phyloP scores from a whole-genome alignment of 768 basidiomycete genomes.

The Tylopilus intermedius region DNA sequence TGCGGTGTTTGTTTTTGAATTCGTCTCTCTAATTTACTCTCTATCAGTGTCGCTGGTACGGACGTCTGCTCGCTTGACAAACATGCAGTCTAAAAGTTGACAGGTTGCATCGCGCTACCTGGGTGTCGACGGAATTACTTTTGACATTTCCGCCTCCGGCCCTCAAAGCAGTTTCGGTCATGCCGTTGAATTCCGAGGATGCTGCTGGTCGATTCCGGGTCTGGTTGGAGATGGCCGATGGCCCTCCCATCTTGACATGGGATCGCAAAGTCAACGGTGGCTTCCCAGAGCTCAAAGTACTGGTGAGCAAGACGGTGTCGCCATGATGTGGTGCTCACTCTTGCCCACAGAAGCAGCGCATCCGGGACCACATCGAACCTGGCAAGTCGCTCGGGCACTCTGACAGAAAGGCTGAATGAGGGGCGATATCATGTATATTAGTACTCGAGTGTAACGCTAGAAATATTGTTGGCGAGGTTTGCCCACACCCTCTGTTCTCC shows the following conservation, averaged over 20 bases:
- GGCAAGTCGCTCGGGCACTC: constrained; percentile 84
- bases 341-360: constrained; percentile 70
- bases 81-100: neutral
- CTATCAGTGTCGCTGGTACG: constrained; percentile 75
- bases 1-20: constrained; percentile 21
- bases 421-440: neutral
- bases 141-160: constrained; percentile 83
- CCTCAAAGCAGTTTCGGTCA: constrained; percentile 60
- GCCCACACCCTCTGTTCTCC: constrained; percentile 3
- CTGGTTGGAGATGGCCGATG: constrained; percentile 56
- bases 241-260: constrained; percentile 59
- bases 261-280: constrained; percentile 88
- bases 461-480: constrained; percentile 4
- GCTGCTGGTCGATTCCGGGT: constrained; percentile 88
- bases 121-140: constrained; percentile 90
- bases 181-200: constrained; percentile 74
- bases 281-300: constrained; percentile 84
- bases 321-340: constrained; percentile 4
- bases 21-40: constrained; percentile 3
- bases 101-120: constrained; percentile 89
- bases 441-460: constrained; percentile 4
- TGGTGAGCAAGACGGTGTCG: constrained; percentile 45
- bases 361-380: constrained; percentile 80
- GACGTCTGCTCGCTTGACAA: neutral
- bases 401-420: constrained; percentile 46